Base-by-base conservation (phyloP, 2,329 filamentous ascomycete species). In the Alternaria viburni region DNA sequence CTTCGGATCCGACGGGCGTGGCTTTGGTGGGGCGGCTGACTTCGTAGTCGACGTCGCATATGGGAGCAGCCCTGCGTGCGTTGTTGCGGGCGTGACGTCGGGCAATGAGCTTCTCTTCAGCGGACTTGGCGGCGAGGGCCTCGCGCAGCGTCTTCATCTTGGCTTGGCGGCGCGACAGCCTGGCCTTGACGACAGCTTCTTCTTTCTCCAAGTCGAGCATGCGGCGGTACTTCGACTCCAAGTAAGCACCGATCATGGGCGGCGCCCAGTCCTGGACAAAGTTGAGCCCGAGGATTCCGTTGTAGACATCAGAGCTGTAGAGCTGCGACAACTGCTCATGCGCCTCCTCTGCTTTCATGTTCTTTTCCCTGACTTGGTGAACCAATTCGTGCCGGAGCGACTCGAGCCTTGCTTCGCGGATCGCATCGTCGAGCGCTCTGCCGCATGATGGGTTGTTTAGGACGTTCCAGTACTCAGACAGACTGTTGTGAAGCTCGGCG, bases 161-260 rank as follows among this genome's bases (percentile, higher is more conserved):
- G 2, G 51, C 54, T 6, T 51, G 54, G 47, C 65, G 66, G n/a
- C 46, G 50, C n/a, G 60, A 59, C 54, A 52, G 56, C 9, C 61
- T 62, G 3, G 13, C 43, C 25, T 63, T 58, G 8, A 47, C 57
- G 30, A 55, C 57, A 9, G 46, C 67, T 8, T 65, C 69, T 19
- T 69, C 59, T 51, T 66, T 65, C 69, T 77, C 73, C 9, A 68
- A 28, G 6, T 46, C 32, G n/a, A 78, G 55, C 45, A 77, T 25
- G 3, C 61, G 44, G 6, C 69, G 67, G 43, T 78, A 77, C 63
- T 74, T 76, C 59, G 75, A 69, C 21, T 70, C 66, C 26, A 79
- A 26, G 54, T 65, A 67, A 2, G 66, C 73, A 23, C 61, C 68
- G 3, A 78, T 72, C 70, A 78, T 72, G 4, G 67, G 64, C 0